Conservation (phyloP, 495 filamentous ascomycete species). For the Alectoria sarmentosa region DNA sequence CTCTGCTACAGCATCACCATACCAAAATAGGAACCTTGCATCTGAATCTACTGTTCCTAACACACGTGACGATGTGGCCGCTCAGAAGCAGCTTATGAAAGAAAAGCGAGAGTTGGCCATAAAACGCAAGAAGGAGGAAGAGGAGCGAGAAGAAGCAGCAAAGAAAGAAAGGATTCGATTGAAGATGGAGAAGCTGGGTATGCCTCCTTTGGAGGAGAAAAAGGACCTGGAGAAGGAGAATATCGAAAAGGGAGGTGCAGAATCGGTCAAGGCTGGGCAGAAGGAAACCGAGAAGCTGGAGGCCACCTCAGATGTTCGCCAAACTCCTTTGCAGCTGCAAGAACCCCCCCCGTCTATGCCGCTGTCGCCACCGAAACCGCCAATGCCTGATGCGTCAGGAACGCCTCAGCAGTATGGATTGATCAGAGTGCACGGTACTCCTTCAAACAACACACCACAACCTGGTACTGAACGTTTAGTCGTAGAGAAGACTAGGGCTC, state of each 20-base stretch:
- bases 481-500: conserved; percentile 32
- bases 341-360: conserved; percentile 26
- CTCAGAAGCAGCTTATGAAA: conserved; percentile 81
- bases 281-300: conserved; percentile 30
- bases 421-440: conserved; percentile 52
- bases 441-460: conserved; percentile 38
- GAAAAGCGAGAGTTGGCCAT: conserved; percentile 69
- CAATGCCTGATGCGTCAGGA: conserved; percentile 45
- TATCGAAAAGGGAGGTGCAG: conserved; percentile 39
- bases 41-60: conserved; percentile 22
- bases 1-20: conserved; percentile 10
- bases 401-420: conserved; percentile 51
- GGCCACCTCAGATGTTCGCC: conserved; percentile 20
- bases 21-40: conserved; percentile 14
- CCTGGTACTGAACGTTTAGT: conserved; percentile 31
- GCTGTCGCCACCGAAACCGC: conserved; percentile 47
- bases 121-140: conserved; percentile 72
- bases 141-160: conserved; percentile 71
- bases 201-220: conserved; percentile 54
- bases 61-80: conserved; percentile 48
- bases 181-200: conserved; percentile 73
- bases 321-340: conserved; percentile 14
- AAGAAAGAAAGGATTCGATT: conserved; percentile 73
- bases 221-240: conserved; percentile 32
- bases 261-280: conserved; percentile 27